Conservation (phyloP, 192 early-diverging fungal genomes). For the Mortierella antarctica region DNA sequence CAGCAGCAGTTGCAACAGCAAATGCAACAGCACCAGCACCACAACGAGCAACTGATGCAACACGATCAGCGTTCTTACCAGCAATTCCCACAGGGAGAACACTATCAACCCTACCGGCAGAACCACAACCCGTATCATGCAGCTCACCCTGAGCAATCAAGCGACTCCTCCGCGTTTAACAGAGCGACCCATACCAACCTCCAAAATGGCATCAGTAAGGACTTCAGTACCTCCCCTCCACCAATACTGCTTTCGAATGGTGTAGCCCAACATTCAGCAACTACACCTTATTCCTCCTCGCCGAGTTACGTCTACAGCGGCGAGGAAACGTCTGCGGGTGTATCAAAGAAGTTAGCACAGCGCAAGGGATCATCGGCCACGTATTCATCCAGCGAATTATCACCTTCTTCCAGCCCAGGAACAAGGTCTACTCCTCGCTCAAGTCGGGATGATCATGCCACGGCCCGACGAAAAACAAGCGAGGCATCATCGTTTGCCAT, state of each 20-base stretch:
- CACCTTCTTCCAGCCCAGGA: neutral
- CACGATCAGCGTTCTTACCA: conserved; percentile 3
- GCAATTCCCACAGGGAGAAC: neutral
- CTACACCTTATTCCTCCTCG: conserved; percentile 15
- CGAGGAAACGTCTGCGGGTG: conserved; percentile 8
- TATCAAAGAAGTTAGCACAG: conserved; percentile 23
- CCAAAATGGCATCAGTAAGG: neutral
- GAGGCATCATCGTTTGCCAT: conserved; percentile 9
- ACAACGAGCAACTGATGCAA: conserved; percentile 17
- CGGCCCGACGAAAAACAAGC: conserved; percentile 16
- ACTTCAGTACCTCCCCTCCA: conserved; percentile 11
- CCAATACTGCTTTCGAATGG: conserved; percentile 9
- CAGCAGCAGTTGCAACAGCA: conserved; percentile 34
- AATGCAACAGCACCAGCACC: conserved; percentile 20
- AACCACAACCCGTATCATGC: too few relatives aligned
- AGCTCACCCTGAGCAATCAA: too few relatives aligned
- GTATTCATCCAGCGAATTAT: neutral
- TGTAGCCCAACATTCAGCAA: conserved; percentile 4
- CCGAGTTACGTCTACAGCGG: neutral
- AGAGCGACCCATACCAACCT: conserved; percentile 12
- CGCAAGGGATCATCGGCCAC: conserved; percentile 30
- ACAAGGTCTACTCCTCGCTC: conserved; percentile 9
- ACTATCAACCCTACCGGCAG: too few relatives aligned
- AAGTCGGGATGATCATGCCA: conserved; percentile 23
- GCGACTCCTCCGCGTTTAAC: too few relatives aligned